phyloP scores from a whole-genome alignment of 306 rosid genomes.

The Purshia tridentata region DNA sequence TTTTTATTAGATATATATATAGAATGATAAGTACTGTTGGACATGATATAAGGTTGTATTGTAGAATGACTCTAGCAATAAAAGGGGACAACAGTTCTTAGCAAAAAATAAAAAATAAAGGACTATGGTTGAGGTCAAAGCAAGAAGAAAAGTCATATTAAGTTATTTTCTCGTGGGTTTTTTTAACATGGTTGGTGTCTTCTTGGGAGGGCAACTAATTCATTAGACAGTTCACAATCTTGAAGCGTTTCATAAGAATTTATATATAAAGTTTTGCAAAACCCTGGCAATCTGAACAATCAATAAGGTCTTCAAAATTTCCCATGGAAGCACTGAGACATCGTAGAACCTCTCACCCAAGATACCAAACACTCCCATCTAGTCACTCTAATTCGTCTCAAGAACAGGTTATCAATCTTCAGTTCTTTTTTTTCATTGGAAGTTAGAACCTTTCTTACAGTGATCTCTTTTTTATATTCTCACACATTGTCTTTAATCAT shows the following conservation, averaged over 20 bases:
- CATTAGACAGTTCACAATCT: neutral
- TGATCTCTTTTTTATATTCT: neutral
- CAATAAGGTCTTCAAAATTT: neutral
- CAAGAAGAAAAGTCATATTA: neutral
- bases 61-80: no score
- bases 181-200: neutral
- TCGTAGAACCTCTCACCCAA: conserved; percentile 1
- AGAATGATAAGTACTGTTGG: no score
- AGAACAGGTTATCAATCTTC: neutral
- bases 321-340: conserved; percentile 9
- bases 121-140: neutral
- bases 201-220: neutral
- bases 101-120: neutral
- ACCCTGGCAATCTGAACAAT: conserved; percentile 12
- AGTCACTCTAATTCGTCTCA: conserved; percentile 11
- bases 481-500: neutral
- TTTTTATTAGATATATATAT: no score
- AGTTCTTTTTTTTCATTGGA: neutral
- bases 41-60: no score
- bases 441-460: neutral
- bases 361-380: conserved; percentile 4
- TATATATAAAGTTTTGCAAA: neutral
- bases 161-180: neutral
- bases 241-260: neutral
- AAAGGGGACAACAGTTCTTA: no score